Conservation (phyloP, 306 rosid species). For the Pterocarpus santalinus region DNA sequence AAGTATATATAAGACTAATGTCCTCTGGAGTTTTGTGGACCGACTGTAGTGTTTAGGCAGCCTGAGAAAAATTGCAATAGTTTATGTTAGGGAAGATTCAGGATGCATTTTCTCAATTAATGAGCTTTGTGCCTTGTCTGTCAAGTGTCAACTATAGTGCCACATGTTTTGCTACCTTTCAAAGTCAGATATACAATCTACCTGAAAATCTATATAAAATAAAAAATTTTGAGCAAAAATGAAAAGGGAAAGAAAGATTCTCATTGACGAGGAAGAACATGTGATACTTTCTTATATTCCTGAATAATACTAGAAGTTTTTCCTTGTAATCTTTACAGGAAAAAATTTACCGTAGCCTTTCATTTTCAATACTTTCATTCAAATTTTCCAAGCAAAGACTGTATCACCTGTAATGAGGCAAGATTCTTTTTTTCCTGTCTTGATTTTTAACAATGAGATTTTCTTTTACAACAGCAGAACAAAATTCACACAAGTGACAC, state of each 20-base stretch:
- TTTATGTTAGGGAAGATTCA: slow-evolving; percentile 5
- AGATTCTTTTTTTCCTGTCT: slow-evolving; percentile 4
- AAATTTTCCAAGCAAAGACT: background rate
- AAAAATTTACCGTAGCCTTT: background rate
- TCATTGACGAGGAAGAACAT: background rate
- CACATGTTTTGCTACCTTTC: slow-evolving; percentile 5
- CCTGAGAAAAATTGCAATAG: background rate
- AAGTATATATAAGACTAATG: slow-evolving; percentile 2
- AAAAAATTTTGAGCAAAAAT: background rate
- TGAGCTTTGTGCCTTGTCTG: slow-evolving; percentile 8
- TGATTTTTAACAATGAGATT: background rate
- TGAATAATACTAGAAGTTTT: background rate
- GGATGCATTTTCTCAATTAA: background rate
- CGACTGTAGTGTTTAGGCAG: background rate
- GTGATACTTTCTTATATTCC: background rate
- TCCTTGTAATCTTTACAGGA: background rate
- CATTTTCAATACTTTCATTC: slow-evolving; percentile 2
- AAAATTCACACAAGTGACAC: background rate
- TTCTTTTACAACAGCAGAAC: background rate
- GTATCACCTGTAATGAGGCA: background rate
- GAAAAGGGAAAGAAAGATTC: background rate
- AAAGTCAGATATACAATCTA: slow-evolving; percentile 17
- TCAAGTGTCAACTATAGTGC: background rate
- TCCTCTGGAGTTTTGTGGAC: slow-evolving; percentile 20
- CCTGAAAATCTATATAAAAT: background rate